Conservation (phyloP, 768 basidiomycete species). For the Leccinum rimulosum region DNA sequence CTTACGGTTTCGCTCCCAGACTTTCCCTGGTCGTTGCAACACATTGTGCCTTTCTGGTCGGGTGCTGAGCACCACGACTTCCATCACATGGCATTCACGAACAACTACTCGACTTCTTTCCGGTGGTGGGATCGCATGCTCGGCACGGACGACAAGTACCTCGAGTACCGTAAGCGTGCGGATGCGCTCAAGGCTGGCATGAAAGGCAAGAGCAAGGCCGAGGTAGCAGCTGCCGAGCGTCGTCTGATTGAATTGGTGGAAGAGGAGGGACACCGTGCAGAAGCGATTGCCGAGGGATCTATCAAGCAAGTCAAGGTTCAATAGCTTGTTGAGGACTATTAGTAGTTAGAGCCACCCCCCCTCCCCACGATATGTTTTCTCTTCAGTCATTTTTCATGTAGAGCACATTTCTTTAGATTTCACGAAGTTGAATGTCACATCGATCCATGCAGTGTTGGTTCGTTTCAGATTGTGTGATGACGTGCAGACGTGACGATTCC, state of each 20-base stretch:
- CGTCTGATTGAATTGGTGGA: constrained; percentile 68
- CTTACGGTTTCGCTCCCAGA: constrained; percentile 42
- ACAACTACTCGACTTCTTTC: constrained; percentile 94
- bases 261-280: constrained; percentile 67
- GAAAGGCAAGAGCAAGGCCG: constrained; percentile 52
- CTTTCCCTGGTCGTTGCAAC: constrained; percentile 96
- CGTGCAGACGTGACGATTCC: too few relatives aligned
- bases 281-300: constrained; percentile 50
- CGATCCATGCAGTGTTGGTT: too few relatives aligned
- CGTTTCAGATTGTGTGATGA: too few relatives aligned
- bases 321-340: constrained; percentile 4
- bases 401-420: too few relatives aligned
- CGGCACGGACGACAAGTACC: constrained; percentile 91
- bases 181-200: constrained; percentile 55
- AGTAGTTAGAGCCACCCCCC: too few relatives aligned
- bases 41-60: constrained; percentile 94
- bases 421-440: too few relatives aligned
- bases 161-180: constrained; percentile 68
- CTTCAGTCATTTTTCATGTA: too few relatives aligned
- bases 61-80: constrained; percentile 98
- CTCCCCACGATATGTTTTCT: too few relatives aligned
- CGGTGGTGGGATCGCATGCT: constrained; percentile 89
- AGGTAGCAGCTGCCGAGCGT: constrained; percentile 55
- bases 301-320: constrained; percentile 29
- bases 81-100: constrained; percentile 96